Conservation (phyloP, 441 rosid species). For the Daphne laureola region DNA sequence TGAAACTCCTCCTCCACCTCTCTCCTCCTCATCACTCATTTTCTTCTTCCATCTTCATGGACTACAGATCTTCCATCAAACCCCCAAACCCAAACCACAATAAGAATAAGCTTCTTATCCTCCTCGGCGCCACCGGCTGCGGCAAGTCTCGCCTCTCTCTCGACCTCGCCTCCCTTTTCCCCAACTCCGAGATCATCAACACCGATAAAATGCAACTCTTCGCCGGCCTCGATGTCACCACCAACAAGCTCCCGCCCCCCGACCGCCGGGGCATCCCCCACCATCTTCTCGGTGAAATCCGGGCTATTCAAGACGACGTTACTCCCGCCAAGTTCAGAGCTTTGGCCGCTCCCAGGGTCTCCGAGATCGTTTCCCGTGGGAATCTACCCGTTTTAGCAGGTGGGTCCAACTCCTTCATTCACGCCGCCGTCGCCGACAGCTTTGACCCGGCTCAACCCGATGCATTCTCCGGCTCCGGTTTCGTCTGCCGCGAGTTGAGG, state of each 20-base stretch:
- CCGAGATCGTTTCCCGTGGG: slow-evolving; percentile 30
- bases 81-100: not conserved
- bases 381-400: slow-evolving; percentile 68
- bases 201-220: slow-evolving; percentile 84
- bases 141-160: slow-evolving; percentile 74
- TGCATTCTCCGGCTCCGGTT: slow-evolving; percentile 30
- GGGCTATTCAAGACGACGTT: slow-evolving; percentile 38
- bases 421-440: slow-evolving; percentile 53
- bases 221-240: slow-evolving; percentile 64
- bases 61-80: no score
- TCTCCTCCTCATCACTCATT: slow-evolving; percentile 17
- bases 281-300: slow-evolving; percentile 55
- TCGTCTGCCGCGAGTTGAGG: slow-evolving; percentile 36
- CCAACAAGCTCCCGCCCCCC: slow-evolving; percentile 55
- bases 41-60: not conserved
- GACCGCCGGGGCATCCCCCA: slow-evolving; percentile 61
- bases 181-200: slow-evolving; percentile 58
- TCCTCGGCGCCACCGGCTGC: slow-evolving; percentile 85
- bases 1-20: not conserved
- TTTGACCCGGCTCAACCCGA: slow-evolving; percentile 42
- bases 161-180: slow-evolving; percentile 51
- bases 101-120: slow-evolving; percentile 32
- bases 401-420: slow-evolving; percentile 77
- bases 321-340: slow-evolving; percentile 44
- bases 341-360: slow-evolving; percentile 29